These are phyloP conservation scores for Trypanosoma conorhini DNA, from an alignment of 208 protist genomes.

Conservation along the genomic window DNA sequence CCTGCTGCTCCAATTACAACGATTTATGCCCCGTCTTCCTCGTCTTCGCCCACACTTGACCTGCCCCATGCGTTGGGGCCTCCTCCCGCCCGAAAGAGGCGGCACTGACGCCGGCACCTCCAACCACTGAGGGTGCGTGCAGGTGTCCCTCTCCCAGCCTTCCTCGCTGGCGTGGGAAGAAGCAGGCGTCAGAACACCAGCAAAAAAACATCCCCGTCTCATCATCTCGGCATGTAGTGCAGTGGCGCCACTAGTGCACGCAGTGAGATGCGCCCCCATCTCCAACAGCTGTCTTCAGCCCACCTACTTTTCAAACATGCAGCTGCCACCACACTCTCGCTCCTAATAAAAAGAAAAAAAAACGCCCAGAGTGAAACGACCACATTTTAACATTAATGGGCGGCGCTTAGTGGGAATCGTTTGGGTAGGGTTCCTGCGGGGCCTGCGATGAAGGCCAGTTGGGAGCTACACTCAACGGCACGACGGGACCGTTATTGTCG, in stretches of 20 bases:
- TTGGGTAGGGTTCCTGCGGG: not conserved
- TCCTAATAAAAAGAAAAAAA: conserved; percentile 11
- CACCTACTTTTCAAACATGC: not conserved
- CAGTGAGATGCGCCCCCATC: not conserved
- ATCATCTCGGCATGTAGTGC: not conserved
- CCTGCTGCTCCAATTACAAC: too few relatives aligned
- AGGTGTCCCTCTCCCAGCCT: not conserved
- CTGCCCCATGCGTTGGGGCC: too few relatives aligned
- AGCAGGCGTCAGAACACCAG: not conserved
- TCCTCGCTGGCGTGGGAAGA: not conserved
- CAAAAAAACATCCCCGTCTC: not conserved
- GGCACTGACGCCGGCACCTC: too few relatives aligned
- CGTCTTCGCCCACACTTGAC: not conserved
- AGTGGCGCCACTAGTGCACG: not conserved
- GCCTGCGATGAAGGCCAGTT: not conserved
- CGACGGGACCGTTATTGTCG: not conserved
- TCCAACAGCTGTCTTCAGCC: not conserved
- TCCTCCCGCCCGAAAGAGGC: too few relatives aligned
- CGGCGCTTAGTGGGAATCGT: not conserved
- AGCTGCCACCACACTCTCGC: not conserved
- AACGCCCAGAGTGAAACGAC: not conserved
- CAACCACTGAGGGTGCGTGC: too few relatives aligned
- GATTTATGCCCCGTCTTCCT: not conserved
- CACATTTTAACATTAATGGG: not conserved
- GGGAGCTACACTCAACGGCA: not conserved